These are phyloP conservation scores for Teratosphaeria gauchensis DNA, from an alignment of 2,329 filamentous ascomycete genomes.

Conservation along the genomic window DNA sequence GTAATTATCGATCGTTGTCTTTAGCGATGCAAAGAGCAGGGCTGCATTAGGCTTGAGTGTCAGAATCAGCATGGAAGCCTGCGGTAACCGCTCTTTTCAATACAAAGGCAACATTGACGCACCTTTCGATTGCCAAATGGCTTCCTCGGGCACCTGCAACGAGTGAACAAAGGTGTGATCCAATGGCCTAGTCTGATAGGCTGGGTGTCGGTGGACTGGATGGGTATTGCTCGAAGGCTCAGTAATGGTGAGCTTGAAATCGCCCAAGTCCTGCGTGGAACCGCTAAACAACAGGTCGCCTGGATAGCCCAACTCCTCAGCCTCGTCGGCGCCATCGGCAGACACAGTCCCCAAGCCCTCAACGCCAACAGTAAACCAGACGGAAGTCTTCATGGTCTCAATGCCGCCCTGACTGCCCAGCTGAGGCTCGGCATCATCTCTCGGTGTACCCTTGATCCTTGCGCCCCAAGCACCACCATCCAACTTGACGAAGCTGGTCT, in stretches of 20 bases:
- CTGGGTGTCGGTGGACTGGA: conserved; percentile 50
- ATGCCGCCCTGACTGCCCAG: conserved; percentile 13
- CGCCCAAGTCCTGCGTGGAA: conserved; percentile 59
- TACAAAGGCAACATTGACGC: conserved; percentile 12
- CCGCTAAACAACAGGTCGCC: conserved; percentile 62
- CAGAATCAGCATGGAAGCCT: conserved; percentile 31
- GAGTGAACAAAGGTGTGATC: conserved; percentile 70
- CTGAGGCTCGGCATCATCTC: conserved; percentile 51
- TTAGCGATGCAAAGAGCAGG: conserved; percentile 54
- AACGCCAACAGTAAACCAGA: conserved; percentile 73
- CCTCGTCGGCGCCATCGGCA: conserved; percentile 45
- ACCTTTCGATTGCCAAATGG: conserved; percentile 76
- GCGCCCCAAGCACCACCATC: conserved; percentile 81
- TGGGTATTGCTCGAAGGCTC: conserved; percentile 55
- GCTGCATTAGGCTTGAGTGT: conserved; percentile 35
- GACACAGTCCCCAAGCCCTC: conserved; percentile 63
- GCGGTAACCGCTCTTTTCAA: conserved; percentile 17
- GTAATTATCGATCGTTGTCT: conserved; percentile 52
- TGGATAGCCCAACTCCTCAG: conserved; percentile 47
- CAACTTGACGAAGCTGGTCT: conserved; percentile 87
- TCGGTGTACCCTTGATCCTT: conserved; percentile 70
- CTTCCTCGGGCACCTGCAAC: conserved; percentile 53
- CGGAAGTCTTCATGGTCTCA: conserved; percentile 57
- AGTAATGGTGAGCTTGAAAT: conserved; percentile 71
- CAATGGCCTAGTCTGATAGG: conserved; percentile 59